Conservation (phyloP, 1,139 yeast species). For the Blastobotrys capitulatus region DNA sequence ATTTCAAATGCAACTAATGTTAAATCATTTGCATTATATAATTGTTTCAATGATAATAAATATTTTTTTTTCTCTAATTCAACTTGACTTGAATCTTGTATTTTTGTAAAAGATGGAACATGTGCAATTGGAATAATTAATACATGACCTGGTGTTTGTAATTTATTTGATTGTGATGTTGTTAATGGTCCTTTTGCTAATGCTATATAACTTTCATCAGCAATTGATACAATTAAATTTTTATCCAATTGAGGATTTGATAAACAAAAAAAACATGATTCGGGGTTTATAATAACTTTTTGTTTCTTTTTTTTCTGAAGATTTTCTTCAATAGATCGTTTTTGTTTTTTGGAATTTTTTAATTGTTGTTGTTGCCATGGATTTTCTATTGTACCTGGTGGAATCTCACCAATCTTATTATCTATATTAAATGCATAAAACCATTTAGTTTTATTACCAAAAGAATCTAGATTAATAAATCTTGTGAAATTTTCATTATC, state of each 20-base stretch:
- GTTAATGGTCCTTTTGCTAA: constrained; percentile 86
- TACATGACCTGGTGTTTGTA: constrained; percentile 72
- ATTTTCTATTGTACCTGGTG: constrained; percentile 3
- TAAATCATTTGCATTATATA: constrained; percentile 22
- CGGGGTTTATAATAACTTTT: constrained; percentile 13
- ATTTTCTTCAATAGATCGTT: not conserved
- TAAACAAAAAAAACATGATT: constrained; percentile 71
- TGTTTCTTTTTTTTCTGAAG: constrained; percentile 1
- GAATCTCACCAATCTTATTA: not conserved
- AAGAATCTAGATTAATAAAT: constrained; percentile 25
- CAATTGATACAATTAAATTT: constrained; percentile 77
- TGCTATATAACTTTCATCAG: constrained; percentile 60
- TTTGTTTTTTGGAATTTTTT: not conserved
- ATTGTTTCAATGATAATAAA: constrained; percentile 21
- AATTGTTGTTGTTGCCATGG: constrained; percentile 1
- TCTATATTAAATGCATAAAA: constrained; percentile 26
- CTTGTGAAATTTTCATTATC: constrained; percentile 16
- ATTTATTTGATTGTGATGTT: constrained; percentile 31
- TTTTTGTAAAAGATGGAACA: constrained; percentile 39
- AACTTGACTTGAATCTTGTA: constrained; percentile 10
- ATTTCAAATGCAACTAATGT: constrained; percentile 30
- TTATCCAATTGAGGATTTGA: constrained; percentile 74
- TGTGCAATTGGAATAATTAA: constrained; percentile 81
- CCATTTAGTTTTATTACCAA: constrained; percentile 22
- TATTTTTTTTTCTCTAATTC: constrained; percentile 23